Evolutionary conservation across 768 basidiomycete genomes (phyloP), one percentile per base, ranked within the genome.

Genomic region (Lactarius quietus): DNA sequence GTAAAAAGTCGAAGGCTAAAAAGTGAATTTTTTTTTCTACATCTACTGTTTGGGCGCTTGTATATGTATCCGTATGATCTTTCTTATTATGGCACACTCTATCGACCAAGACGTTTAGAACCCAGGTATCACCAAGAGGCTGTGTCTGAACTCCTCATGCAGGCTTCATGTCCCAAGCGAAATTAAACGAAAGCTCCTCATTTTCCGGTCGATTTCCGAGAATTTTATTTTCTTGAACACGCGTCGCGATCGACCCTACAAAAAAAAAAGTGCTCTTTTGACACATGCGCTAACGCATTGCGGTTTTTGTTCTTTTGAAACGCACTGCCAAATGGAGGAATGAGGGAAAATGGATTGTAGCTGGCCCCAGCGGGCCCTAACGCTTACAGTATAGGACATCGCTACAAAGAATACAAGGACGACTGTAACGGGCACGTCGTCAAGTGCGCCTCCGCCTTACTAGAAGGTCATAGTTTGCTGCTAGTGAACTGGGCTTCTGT

Each of bases 401-500:
- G 9, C 33, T 55, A 12, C 15, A 12, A 56, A 26, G 31, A 28
- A 28, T 53, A 53, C 57, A 9, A 28, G 39, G 17, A 53, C 28
- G 23, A n/a, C n/a, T n/a, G 0, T n/a, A 35, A 36, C 35, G 26
- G 35, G 26, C 23, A 23, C 2, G 20, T 20, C 10, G 28, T 18
- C 51, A 18, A 15, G 17, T 12, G 33, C 15, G 23, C 12, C 35
- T 35, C 56, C 14, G 23, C 56, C 10, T n/a, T n/a, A n/a, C 7
- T 35, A 57, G 35, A n/a, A 36, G 41, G 57, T 78, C 70, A 85
- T 67, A 85, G 71, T 71, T 76, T 78, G 39, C 63, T 61, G 69
- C 80, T 85, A 38, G 78, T 70, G 78, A 96, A 97, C 76, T 96
- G 95, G 41, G 87, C 77, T 78, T 97, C 95, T 0, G 95, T 97